These are phyloP conservation scores for Ilyonectria mors-panacis DNA, from an alignment of 2,329 filamentous ascomycete genomes.

Conservation along the genomic window DNA sequence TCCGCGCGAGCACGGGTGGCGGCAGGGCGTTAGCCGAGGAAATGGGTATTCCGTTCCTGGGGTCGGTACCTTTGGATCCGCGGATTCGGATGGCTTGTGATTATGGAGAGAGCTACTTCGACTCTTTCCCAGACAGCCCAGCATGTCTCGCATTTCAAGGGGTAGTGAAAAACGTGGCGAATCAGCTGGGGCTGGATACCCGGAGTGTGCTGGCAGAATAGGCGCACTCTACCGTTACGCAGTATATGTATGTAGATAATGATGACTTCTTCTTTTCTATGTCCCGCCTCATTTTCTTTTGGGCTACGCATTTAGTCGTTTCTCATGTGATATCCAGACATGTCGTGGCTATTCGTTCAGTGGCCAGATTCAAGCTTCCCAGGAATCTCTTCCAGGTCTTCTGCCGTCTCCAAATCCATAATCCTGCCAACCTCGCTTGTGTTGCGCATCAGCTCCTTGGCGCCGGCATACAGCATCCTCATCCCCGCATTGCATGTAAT, in stretches of 20 bases:
- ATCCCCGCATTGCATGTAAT: constrained; percentile 89
- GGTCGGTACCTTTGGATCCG: constrained; percentile 91
- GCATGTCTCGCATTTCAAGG: constrained; percentile 85
- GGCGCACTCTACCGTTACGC: constrained; percentile 23
- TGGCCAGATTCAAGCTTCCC: constrained; percentile 62
- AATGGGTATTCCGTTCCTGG: constrained; percentile 89
- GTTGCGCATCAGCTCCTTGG: constrained; percentile 95
- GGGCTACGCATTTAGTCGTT: constrained; percentile 16
- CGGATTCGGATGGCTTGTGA: constrained; percentile 97
- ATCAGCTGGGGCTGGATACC: constrained; percentile 75
- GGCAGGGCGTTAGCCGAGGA: constrained; percentile 85
- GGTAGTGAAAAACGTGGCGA: constrained; percentile 82
- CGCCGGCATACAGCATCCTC: constrained; percentile 95
- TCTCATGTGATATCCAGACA: constrained; percentile 5
- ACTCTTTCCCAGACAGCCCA: constrained; percentile 92
- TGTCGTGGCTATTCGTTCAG: constrained; percentile 2
- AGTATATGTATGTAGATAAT: constrained; percentile 39
- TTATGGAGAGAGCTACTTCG: constrained; percentile 97
- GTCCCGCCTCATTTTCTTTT: constrained; percentile 2
- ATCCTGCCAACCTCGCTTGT: constrained; percentile 91
- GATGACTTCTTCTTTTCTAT: constrained; percentile 25
- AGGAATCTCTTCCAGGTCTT: constrained; percentile 88
- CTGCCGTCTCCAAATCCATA: constrained; percentile 84
- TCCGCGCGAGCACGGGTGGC: constrained; percentile 91
- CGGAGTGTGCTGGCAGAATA: constrained; percentile 63